Percentiles rank a stretch among this genome's conserved stretches.
Conservation (phyloP, 2,329 filamentous ascomycete genomes). For the Hymenoscyphus linearis region DNA sequence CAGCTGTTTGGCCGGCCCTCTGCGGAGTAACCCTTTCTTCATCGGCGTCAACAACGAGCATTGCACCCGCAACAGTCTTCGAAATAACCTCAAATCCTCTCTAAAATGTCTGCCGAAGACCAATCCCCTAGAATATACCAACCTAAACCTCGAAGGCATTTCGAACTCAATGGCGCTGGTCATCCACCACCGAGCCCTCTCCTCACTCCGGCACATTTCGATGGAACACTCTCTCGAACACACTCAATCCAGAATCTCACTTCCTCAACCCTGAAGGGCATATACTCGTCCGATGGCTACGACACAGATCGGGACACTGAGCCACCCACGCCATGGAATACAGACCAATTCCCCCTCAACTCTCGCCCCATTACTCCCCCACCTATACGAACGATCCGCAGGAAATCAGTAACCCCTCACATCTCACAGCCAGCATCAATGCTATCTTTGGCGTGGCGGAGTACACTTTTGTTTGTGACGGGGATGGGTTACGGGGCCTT, state of each 20-base stretch:
- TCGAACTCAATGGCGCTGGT: conserved; percentile 51
- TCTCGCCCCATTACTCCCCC: conserved; percentile 2
- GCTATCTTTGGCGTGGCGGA: conserved; percentile 50
- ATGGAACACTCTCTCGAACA: conserved; percentile 59
- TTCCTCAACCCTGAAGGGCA: conserved; percentile 82
- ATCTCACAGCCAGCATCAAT: conserved; percentile 26
- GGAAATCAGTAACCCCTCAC: conserved; percentile 17
- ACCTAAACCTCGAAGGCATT: conserved; percentile 67
- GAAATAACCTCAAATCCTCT: not conserved
- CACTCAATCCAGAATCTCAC: conserved; percentile 83
- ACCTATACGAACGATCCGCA: conserved; percentile 6
- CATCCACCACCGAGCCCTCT: conserved; percentile 50
- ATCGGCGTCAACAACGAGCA: not conserved
- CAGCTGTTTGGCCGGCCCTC: no score
- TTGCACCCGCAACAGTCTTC: not conserved
- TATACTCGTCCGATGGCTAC: conserved; percentile 68
- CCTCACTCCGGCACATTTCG: conserved; percentile 51
- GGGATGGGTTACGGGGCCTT: conserved; percentile 80
- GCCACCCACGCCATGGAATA: conserved; percentile 69
- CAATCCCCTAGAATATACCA: conserved; percentile 51
- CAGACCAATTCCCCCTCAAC: conserved; percentile 57
- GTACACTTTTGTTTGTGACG: conserved; percentile 65
- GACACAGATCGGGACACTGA: conserved; percentile 49
- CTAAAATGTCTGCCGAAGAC: conserved; percentile 4
- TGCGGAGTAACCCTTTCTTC: no score